Percentiles rank a stretch among this genome's conserved stretches.
Conservation (phyloP, 2,329 filamentous ascomycete genomes). For the Sporothrix pallida region DNA sequence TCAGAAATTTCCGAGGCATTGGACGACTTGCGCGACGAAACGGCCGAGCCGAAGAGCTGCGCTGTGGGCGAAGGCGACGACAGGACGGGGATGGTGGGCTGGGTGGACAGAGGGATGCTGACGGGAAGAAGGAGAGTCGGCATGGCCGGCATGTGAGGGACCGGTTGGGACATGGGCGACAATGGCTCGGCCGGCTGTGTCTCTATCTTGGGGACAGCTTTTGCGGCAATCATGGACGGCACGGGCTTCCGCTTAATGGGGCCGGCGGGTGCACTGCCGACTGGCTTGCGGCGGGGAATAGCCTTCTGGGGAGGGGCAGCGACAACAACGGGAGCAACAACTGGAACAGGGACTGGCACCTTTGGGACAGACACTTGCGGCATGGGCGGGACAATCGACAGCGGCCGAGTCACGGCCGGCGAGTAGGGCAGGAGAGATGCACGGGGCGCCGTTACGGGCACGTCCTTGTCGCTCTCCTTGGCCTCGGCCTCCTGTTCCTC, state of each 20-base stretch:
- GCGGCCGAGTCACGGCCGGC: constrained; percentile 21
- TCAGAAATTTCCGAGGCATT: constrained; percentile 18
- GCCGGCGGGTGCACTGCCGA: neutral
- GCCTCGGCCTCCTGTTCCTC: neutral
- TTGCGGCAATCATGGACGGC: neutral
- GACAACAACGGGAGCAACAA: too few relatives aligned
- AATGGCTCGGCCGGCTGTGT: neutral
- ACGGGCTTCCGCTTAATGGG: constrained; percentile 31
- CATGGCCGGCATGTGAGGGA: neutral
- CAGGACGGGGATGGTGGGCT: too few relatives aligned
- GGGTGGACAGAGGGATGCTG: too few relatives aligned
- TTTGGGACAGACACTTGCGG: constrained; percentile 6
- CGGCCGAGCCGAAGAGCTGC: neutral
- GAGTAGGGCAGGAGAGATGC: neutral
- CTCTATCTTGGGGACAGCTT: neutral
- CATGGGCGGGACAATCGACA: constrained; percentile 28
- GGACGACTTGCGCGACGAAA: constrained; percentile 21
- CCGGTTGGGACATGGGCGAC: constrained; percentile 14
- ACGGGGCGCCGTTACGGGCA: neutral
- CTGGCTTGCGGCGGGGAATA: neutral
- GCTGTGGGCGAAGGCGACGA: neutral
- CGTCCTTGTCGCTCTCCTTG: neutral
- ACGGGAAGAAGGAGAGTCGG: neutral
- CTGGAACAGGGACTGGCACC: neutral
- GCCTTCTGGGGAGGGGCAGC: neutral